Evolutionary conservation across 164 flowering plant species (phyloP), one percentile per base, ranked within the genome.

Genomic region (Warburgia ugandensis): DNA sequence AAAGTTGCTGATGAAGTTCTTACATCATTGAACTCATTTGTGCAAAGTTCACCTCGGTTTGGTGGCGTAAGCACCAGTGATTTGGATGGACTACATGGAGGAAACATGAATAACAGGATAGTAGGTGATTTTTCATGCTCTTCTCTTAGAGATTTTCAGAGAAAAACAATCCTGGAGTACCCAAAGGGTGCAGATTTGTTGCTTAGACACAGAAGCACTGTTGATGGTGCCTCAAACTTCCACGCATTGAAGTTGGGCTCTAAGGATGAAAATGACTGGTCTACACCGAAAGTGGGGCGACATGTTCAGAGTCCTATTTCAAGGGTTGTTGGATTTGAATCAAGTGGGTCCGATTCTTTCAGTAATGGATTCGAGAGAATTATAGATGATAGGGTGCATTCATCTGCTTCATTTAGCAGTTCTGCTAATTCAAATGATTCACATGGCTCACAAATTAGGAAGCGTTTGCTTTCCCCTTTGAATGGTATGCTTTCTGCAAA

Each of bases 251-350:
- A 50, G 37, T 57, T 66, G 54, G 63, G 66, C 52, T 59, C 69
- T 13, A 59, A 42, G 21, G 77, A 70, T 35, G 47, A 38, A 19
- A 37, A 16, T 61, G 56, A 60, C 39, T 64, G 61, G 63, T 50
- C 55, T 45, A 36, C 66, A 56, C 55, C 68, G 29, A 74, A 56
- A 52, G 39, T 28, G 52, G 70, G 65, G 49, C 50, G 67, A 42
- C 69, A 64, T 51, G 44, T 65, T 49, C 79, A 68, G 31, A 54
- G 30, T 54, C 88, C 95, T 48, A 62, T 63, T 40, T 63, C 86
- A 41, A 78, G 96, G 70, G 63, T 86, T 53, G 81, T 86, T 47
- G 94, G 94, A 21, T 84, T 87, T 68, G 76, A 72, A 25, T 71
- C 75, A 11, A 61, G 59, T 21, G 59, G 61, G 20, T 52, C 55